These are phyloP conservation scores for Mycena olivaceomarginata DNA, from an alignment of 768 basidiomycete genomes.

Conservation along the genomic window DNA sequence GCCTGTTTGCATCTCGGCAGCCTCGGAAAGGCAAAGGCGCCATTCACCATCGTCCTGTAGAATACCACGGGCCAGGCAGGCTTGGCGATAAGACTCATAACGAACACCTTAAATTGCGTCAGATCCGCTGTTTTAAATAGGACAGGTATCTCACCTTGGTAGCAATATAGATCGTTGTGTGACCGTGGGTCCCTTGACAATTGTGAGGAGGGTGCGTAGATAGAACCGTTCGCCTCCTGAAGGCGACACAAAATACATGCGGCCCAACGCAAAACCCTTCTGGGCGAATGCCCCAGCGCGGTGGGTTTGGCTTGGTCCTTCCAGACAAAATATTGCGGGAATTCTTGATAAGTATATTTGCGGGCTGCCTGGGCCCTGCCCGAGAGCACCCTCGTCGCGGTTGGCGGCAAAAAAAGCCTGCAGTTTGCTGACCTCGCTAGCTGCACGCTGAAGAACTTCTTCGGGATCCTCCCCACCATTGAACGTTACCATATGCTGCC, in stretches of 20 bases:
- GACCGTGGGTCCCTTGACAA: neutral
- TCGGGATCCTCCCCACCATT: conserved; percentile 45
- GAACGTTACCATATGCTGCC: no score
- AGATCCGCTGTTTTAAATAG: neutral
- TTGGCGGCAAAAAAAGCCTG: neutral
- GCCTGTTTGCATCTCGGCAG: conserved; percentile 57
- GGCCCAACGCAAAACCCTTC: conserved; percentile 58
- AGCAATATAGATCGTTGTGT: conserved; percentile 2
- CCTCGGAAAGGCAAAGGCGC: conserved; percentile 60
- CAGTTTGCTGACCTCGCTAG: conserved; percentile 1
- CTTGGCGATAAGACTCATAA: conserved; percentile 18
- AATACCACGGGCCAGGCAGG: conserved; percentile 52
- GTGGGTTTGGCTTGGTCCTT: conserved; percentile 10
- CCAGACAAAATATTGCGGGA: conserved; percentile 10
- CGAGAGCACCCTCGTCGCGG: neutral
- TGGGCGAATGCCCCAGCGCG: conserved; percentile 55
- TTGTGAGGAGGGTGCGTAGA: conserved; percentile 25
- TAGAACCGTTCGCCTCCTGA: conserved; percentile 28
- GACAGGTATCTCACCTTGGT: conserved; percentile 6
- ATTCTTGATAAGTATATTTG: neutral
- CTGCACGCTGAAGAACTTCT: neutral
- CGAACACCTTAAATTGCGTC: conserved; percentile 16
- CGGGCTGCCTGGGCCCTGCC: neutral
- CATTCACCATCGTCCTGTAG: conserved; percentile 66
- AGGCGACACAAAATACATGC: conserved; percentile 60